A percentile compares a stretch with the other conserved stretches of the same genome.
Conservation (phyloP, 2,329 filamentous ascomycete genomes). For the Podosphaera aphanis region DNA sequence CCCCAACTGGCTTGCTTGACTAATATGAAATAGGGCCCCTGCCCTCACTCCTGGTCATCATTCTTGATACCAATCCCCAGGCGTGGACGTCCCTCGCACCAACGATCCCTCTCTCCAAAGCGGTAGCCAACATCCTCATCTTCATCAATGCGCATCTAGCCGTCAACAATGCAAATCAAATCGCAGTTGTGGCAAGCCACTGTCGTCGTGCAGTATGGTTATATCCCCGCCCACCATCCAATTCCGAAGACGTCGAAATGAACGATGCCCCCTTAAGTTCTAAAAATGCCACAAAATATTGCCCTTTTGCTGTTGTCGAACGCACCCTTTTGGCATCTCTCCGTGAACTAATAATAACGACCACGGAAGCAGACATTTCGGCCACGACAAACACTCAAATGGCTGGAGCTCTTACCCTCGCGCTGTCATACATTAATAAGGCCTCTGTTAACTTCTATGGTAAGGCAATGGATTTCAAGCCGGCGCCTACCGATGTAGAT, state of each 20-base stretch:
- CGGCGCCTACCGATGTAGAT: constrained; percentile 6
- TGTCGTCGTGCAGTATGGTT: constrained; percentile 71
- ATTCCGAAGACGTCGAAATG: constrained; percentile 34
- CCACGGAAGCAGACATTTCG: constrained; percentile 39
- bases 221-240: constrained; percentile 37
- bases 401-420: constrained; percentile 72
- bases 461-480: constrained; percentile 15
- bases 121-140: constrained; percentile 72
- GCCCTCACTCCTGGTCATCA: constrained; percentile 68
- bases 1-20: constrained; percentile 3
- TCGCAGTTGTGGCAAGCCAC: constrained; percentile 78
- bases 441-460: constrained; percentile 17
- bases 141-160: constrained; percentile 94
- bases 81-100: constrained; percentile 65
- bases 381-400: constrained; percentile 59
- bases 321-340: constrained; percentile 54
- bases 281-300: constrained; percentile 60
- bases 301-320: constrained; percentile 74
- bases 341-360: constrained; percentile 45
- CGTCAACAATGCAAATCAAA: constrained; percentile 79
- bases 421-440: constrained; percentile 78
- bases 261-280: constrained; percentile 18
- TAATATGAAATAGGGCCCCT: constrained; percentile 21
- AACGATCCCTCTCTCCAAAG: constrained; percentile 57
- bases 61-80: constrained; percentile 90